Percentiles rank a stretch among this genome's conserved stretches.
Evolutionary conservation across 768 basidiomycete genomes (phyloP).

Genomic region (Lactarius akahatsu): DNA sequence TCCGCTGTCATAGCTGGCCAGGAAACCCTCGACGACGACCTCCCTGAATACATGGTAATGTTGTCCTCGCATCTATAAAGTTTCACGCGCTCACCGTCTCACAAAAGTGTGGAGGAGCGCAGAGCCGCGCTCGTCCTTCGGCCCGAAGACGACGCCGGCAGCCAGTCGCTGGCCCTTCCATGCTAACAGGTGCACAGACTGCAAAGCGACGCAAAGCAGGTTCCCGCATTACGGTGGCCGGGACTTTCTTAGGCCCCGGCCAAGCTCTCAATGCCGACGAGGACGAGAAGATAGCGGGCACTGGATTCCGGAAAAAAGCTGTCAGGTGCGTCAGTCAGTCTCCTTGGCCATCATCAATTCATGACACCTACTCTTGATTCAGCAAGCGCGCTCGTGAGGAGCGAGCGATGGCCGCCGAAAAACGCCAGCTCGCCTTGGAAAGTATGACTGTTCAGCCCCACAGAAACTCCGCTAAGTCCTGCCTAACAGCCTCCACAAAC

Average conservation of each 20-base stretch:
- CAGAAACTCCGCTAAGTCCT: not conserved
- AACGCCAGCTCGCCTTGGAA: constrained; percentile 48
- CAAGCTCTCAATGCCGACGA: constrained; percentile 43
- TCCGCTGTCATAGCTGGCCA: constrained; percentile 53
- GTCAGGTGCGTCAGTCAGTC: constrained; percentile 46
- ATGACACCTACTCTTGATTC: constrained; percentile 14
- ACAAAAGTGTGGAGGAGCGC: constrained; percentile 77
- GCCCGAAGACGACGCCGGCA: constrained; percentile 44
- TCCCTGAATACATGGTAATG: constrained; percentile 76
- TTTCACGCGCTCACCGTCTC: constrained; percentile 5
- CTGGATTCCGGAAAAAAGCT: constrained; percentile 71
- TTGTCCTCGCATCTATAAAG: not conserved
- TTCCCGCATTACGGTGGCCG: constrained; percentile 59
- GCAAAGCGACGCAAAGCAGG: constrained; percentile 72
- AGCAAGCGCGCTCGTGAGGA: constrained; percentile 82
- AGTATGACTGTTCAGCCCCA: constrained; percentile 29
- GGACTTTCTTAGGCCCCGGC: constrained; percentile 60
- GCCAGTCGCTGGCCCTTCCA: constrained; percentile 49
- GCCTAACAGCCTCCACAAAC: constrained; percentile 5
- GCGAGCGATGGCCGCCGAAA: constrained; percentile 72
- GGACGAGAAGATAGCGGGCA: constrained; percentile 46
- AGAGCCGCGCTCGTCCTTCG: constrained; percentile 58
- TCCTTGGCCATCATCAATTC: not conserved
- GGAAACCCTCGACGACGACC: constrained; percentile 52
- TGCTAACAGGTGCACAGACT: constrained; percentile 59